These are phyloP conservation scores for Hypoxylon sp. DNA, from an alignment of 2,329 filamentous ascomycete species.

Conservation along the genomic window DNA sequence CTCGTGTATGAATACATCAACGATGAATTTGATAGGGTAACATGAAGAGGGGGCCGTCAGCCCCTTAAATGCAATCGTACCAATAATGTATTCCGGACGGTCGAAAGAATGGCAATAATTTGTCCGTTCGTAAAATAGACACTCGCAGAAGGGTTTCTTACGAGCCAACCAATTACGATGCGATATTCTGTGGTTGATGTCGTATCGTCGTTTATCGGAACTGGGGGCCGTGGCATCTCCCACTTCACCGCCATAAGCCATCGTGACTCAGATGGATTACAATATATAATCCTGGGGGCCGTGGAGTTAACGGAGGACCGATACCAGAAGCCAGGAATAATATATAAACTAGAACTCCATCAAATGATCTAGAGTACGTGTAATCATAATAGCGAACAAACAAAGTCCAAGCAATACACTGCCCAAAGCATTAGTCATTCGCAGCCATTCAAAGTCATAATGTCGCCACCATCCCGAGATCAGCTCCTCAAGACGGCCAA, in stretches of 20 bases:
- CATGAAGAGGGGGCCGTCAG: too few species aligned
- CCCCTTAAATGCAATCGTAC: too few species aligned
- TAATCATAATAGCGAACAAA: background rate
- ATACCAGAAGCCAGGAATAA: background rate
- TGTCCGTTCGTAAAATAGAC: too few species aligned
- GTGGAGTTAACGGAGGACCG: background rate
- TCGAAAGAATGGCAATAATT: too few species aligned
- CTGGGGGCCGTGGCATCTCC: background rate
- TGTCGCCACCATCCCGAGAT: conserved; percentile 34
- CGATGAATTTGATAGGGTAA: too few species aligned
- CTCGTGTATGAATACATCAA: too few species aligned
- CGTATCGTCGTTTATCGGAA: background rate
- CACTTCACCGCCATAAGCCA: background rate
- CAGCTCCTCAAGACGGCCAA: conserved; percentile 26
- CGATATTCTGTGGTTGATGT: background rate
- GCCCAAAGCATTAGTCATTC: background rate
- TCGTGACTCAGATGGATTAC: background rate
- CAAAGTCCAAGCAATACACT: background rate
- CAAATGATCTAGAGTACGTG: background rate
- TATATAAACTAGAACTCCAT: background rate
- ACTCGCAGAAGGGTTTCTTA: background rate
- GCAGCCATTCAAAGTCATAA: background rate
- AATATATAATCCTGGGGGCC: background rate
- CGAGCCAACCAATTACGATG: background rate
- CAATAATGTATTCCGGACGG: too few species aligned